Conservation (phyloP, 352 stramenopile species). For the Phytopythium montanum region DNA sequence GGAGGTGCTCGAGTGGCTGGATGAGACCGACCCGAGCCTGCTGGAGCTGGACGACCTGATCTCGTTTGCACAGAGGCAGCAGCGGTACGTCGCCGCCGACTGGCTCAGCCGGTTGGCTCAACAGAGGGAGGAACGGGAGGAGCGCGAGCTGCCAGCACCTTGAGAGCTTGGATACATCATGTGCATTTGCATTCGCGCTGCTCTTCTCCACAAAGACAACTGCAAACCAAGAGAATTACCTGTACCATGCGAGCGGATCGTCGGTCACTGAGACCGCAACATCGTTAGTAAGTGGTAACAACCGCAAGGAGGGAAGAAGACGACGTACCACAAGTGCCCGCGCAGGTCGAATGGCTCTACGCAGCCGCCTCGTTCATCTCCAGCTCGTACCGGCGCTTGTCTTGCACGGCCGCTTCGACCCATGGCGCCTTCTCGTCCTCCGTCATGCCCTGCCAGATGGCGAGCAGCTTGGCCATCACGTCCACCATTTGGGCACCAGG, state of each 20-base stretch:
- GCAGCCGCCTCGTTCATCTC: conserved; percentile 67
- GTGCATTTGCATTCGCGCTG: conserved; percentile 1
- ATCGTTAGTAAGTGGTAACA: not conserved
- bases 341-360: conserved; percentile 10
- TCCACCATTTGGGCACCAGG: conserved; percentile 49
- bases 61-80: not conserved
- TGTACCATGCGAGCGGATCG: too few relatives aligned
- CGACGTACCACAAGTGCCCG: not conserved
- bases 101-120: conserved; percentile 1
- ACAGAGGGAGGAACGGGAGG: not conserved
- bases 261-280: not conserved
- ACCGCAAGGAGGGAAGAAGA: not conserved
- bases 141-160: not conserved
- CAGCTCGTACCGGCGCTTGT: conserved; percentile 59
- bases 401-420: conserved; percentile 52
- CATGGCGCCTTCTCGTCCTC: conserved; percentile 52
- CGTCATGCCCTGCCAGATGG: conserved; percentile 57
- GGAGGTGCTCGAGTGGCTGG: conserved; percentile 19
- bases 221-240: not conserved
- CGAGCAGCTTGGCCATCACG: conserved; percentile 49
- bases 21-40: conserved; percentile 9
- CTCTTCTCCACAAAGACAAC: not conserved
- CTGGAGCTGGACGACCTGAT: conserved; percentile 13
- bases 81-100: conserved; percentile 1
- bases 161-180: not conserved